Evolutionary conservation across 768 basidiomycete species (phyloP), one percentile per base, ranked within the genome.

Genomic region (Mycena olivaceomarginata): DNA sequence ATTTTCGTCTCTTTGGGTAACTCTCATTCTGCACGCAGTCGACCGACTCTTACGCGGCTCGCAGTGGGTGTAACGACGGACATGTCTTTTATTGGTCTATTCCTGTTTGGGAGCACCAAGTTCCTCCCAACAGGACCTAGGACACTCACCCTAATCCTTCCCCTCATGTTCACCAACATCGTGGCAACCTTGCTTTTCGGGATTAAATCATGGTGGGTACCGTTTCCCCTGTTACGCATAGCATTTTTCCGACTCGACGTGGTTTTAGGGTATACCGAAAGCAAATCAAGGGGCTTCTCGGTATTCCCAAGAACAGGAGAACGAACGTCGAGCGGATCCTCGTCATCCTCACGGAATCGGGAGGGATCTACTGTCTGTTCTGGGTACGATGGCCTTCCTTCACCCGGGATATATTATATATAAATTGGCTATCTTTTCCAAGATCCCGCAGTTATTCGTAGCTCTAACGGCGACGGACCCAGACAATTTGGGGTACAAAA

Each of bases 331-430:
- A 78, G 69, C 70, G 77, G 18, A 71, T 80, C 56, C 60, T 82
- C 10, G 31, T 78, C 64, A 63, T 79, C 59, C 64, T 82, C 40
- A 73, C 79, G 41, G 81, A 82, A 57, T 76, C 74, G 40, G 79
- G 81, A 15, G 68, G 56, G 31, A 53, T 80, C 8, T 82, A 80
- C 40, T 79, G 77, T 66, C 46, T 70, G 6, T 64, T 78, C 59
- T 78, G 79, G 79, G 81, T 80, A 43, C 22, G 73, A 43, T 16
- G 12, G 39, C 71, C 25, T 70, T 45, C 45, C 56, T 18, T 74
- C 12, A 2, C 25, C 25, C 2, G 45, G 16, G 41, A 20, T 69
- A 40, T 56, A 45, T n/a, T 57, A 56, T 56, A 5, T 45, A 15
- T 15, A 45, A 45, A 41, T 31, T 69, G n/a, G 59, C 43, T 51